Base-by-base conservation (phyloP, 768 basidiomycete genomes). In the Phlebiopsis flavidoalba region DNA sequence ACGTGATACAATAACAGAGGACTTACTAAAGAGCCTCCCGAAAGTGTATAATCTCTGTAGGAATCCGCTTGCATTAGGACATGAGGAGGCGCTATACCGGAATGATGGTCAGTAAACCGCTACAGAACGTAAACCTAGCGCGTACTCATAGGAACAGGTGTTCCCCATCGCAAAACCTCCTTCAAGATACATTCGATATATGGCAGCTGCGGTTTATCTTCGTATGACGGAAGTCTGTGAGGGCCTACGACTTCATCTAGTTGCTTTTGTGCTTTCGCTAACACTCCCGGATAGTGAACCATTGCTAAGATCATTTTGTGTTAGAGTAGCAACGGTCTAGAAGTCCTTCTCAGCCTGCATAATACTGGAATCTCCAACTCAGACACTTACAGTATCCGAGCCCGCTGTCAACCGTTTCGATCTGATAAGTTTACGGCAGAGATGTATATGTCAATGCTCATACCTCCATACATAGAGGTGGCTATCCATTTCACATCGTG, bases 401-500 rank as follows among this genome's bases (percentile, higher is more conserved):
- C 24, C 57, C 11, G 47, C 57, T 58, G 48, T 31, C 26, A 19
- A 33, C 12, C n/a, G 15, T 5, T 3, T 26, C 2, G 26, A 31
- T 6, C 6, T 31, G 2, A 12, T 10, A 3, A 26, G 14, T 53
- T 53, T 5, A 53, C 5, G n/a, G n/a, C n/a, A n/a, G n/a, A 14
- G 1, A 2, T 8, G 35, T 4, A 43, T 43, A 43, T 43, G 17
- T 33, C 33, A 36, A 43, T 8, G 7, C 21, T 59, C 61, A 40
- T 40, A 62, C 61, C 45, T 1, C 57, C 61, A 21, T 59, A 62
- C 45, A 62, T 14, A 17, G 61, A 62, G 10, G 36, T 14, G 1
- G 61, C 61, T 2, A 62, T 47, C 61, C 61, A 62, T 19, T 59
- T 62, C 4, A 62, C 58, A 22, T 46, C 22, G 22, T 62, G 5